Conservation (phyloP, 192 early-diverging fungal genomes). For the Lunasporangiospora selenospora region DNA sequence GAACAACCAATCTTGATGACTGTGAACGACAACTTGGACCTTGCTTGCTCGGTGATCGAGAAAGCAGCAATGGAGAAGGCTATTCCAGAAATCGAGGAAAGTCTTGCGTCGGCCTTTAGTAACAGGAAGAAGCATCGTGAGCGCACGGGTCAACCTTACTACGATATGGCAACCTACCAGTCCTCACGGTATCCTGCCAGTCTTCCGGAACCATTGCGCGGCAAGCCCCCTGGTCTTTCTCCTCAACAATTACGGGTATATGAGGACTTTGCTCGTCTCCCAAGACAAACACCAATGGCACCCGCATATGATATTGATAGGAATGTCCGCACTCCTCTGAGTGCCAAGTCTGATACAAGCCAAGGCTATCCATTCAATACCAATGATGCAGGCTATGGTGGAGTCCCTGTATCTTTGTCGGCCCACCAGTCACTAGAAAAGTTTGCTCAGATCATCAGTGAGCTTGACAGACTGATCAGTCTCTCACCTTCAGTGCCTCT, state of each 20-base stretch:
- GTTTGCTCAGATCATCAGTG: constrained; percentile 67
- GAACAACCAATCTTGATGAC: constrained; percentile 87
- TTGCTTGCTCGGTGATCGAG: constrained; percentile 94
- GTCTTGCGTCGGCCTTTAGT: constrained; percentile 70
- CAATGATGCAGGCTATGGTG: constrained; percentile 20
- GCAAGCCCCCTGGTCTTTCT: constrained; percentile 83
- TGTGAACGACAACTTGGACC: constrained; percentile 92
- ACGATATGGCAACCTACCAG: constrained; percentile 82
- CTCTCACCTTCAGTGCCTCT: constrained; percentile 60
- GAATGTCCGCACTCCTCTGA: constrained; percentile 38
- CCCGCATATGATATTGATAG: constrained; percentile 34
- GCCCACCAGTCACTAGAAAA: constrained; percentile 67
- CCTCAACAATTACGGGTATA: constrained; percentile 83
- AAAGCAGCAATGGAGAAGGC: constrained; percentile 96
- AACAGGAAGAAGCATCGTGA: constrained; percentile 90
- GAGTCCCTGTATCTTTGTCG: constrained; percentile 34
- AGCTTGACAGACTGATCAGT: constrained; percentile 81
- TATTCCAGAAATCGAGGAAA: constrained; percentile 91
- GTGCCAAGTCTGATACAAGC: constrained; percentile 16
- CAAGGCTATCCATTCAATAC: constrained; percentile 35
- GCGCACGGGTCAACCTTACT: constrained; percentile 88
- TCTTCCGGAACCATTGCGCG: constrained; percentile 86
- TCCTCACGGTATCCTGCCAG: constrained; percentile 82
- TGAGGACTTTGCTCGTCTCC: constrained; percentile 82
- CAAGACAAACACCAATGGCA: constrained; percentile 64